Evolutionary conservation across 179 eudicot species (phyloP), one percentile per base, ranked within the genome.

Genomic region (Corrigiola litoralis): DNA sequence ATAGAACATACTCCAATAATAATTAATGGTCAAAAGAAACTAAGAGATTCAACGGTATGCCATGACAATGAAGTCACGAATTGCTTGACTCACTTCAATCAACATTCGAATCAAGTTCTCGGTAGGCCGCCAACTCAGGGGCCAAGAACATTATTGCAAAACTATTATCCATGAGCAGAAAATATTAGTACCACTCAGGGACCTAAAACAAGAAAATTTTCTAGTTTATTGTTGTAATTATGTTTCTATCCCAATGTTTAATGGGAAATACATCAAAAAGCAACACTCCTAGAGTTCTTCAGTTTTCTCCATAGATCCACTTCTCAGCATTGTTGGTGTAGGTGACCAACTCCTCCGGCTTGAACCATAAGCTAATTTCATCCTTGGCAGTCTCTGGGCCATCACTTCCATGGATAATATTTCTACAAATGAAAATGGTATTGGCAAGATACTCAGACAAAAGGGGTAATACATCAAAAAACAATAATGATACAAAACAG

Each of bases 341-440:
- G 50, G 50, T 82, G 65, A 81, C 88, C 76, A 94, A 70, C 78
- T 94, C 97, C 54, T 94, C 99, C 5, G 91, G 91, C 71, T 94
- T 90, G 73, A 94, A 90, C 99, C 99, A 94, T 38, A 94, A 70
- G 38, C 65, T 79, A 53, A 94, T 94, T 72, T 94, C 99, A 68
- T 91, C 89, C 80, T 88, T 85, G 49, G 99, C 99, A 0, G 99
- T 94, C 82, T 94, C 99, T 3, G 95, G 96, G 25, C 99, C 99
- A 72, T 94, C 99, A 48, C 99, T 94, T 46, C 99, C 99, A 57
- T 94, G 99, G 61, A 94, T 91, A 44, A 94, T 91, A 56, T 94
- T 94, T 68, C 98, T 92, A 69, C 50, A 72, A 17, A 0, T 3
- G 14, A n/a, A 44, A 36, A 8, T 17, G 16, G 61, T 17, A 28